Conservation (phyloP, 306 rosid species). For the Quillaja saponaria region DNA sequence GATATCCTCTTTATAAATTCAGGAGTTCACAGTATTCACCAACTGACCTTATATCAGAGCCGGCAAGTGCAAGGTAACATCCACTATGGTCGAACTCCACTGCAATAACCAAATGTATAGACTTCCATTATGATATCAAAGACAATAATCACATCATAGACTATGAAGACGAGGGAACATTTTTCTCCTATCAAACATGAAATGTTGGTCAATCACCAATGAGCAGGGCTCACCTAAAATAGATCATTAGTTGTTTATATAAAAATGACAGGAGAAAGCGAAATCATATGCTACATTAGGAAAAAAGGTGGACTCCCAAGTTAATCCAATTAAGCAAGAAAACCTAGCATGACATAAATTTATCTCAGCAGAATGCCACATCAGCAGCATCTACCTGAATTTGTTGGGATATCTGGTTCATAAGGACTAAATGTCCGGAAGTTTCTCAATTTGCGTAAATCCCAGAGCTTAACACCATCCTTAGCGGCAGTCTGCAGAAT, state of each 20-base stretch:
- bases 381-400: slow-evolving; percentile 53
- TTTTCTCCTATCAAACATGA: neutral
- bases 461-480: slow-evolving; percentile 98
- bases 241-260: too few species aligned
- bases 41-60: slow-evolving; percentile 85
- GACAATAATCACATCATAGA: neutral
- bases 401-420: slow-evolving; percentile 80
- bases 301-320: neutral
- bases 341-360: too few species aligned
- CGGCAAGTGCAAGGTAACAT: slow-evolving; percentile 86
- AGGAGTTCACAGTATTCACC: slow-evolving; percentile 14
- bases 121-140: neutral
- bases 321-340: too few species aligned
- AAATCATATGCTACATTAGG: neutral
- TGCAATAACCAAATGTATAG: slow-evolving; percentile 41
- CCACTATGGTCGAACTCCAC: slow-evolving; percentile 98
- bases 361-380: neutral
- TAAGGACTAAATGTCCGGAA: slow-evolving; percentile 82
- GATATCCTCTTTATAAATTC: neutral
- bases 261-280: neutral
- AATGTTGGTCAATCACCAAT: too few species aligned
- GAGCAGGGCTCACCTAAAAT: neutral
- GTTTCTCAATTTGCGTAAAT: slow-evolving; percentile 87
- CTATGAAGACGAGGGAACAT: neutral
- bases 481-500: slow-evolving; percentile 85